These are phyloP conservation scores for Calonectria crousiana DNA, from an alignment of 2,329 filamentous ascomycete species.

Conservation along the genomic window DNA sequence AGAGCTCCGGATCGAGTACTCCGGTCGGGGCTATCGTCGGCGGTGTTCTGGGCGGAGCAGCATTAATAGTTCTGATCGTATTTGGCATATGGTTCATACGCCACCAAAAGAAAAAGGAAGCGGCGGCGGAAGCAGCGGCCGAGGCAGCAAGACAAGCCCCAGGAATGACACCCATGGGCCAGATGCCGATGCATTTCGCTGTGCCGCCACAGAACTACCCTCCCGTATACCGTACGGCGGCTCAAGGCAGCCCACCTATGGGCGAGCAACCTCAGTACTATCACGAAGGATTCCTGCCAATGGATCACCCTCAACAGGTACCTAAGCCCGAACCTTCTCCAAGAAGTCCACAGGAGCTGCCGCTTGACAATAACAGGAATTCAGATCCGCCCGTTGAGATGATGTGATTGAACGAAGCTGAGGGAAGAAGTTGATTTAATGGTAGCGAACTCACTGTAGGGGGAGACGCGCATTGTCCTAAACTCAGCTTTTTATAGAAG, in stretches of 20 bases:
- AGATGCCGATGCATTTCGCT: neutral
- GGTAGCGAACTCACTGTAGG: neutral
- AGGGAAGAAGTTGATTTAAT: neutral
- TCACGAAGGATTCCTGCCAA: neutral
- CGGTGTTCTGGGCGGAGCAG: slow-evolving; percentile 6
- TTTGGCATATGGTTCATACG: slow-evolving; percentile 21
- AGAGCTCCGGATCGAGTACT: neutral
- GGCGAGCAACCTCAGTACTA: neutral
- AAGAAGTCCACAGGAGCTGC: neutral
- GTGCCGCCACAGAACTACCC: neutral
- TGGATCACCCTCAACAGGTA: neutral
- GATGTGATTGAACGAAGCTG: neutral
- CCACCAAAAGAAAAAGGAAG: slow-evolving; percentile 11
- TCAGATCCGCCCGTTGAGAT: neutral
- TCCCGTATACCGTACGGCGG: neutral
- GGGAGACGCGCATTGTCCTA: neutral
- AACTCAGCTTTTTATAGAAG: neutral
- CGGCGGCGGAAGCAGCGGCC: neutral
- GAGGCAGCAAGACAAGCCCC: neutral
- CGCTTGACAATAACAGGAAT: slow-evolving; percentile 14
- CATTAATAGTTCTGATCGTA: slow-evolving; percentile 2
- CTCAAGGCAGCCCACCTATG: neutral
- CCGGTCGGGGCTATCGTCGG: slow-evolving; percentile 18
- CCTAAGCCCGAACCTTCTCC: neutral
- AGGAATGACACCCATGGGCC: neutral